Percentiles rank a stretch among this genome's conserved stretches.
These are phyloP conservation scores for Talaromyces marneffei DNA, from an alignment of 2,329 filamentous ascomycete species.

Conservation along the genomic window DNA sequence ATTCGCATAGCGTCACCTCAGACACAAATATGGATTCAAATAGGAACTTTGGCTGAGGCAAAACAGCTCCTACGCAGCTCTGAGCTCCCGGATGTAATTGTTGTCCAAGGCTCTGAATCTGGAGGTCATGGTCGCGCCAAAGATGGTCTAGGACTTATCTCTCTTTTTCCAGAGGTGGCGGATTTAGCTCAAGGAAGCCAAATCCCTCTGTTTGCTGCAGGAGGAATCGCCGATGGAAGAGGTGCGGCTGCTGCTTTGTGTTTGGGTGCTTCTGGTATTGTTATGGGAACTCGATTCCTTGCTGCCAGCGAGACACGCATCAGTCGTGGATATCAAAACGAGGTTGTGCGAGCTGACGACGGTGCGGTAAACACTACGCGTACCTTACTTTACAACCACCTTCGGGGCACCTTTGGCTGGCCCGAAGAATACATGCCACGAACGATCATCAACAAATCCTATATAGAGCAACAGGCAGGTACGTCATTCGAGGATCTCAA, in stretches of 20 bases:
- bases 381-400: conserved; percentile 49
- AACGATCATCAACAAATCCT: conserved; percentile 54
- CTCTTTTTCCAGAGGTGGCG: conserved; percentile 48
- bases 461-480: conserved; percentile 38
- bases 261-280: conserved; percentile 50
- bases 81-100: conserved; percentile 47
- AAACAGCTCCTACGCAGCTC: conserved; percentile 33
- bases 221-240: conserved; percentile 50
- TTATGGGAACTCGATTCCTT: conserved; percentile 61
- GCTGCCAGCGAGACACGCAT: conserved; percentile 48
- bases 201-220: conserved; percentile 48
- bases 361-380: conserved; percentile 48
- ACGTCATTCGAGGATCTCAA: conserved; percentile 44
- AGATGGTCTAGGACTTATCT: conserved; percentile 45
- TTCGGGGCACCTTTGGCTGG: conserved; percentile 56
- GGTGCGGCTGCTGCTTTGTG: conserved; percentile 47
- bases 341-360: conserved; percentile 47
- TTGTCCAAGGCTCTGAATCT: conserved; percentile 51
- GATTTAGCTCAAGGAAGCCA: conserved; percentile 44
- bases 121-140: conserved; percentile 49
- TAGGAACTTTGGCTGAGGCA: conserved; percentile 49
- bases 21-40: conserved; percentile 52
- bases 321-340: conserved; percentile 47
- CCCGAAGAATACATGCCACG: conserved; percentile 54
- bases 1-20: conserved; percentile 38